Base-by-base conservation (phyloP, 2,329 filamentous ascomycete species). In the Tolypocladium pustulatum region DNA sequence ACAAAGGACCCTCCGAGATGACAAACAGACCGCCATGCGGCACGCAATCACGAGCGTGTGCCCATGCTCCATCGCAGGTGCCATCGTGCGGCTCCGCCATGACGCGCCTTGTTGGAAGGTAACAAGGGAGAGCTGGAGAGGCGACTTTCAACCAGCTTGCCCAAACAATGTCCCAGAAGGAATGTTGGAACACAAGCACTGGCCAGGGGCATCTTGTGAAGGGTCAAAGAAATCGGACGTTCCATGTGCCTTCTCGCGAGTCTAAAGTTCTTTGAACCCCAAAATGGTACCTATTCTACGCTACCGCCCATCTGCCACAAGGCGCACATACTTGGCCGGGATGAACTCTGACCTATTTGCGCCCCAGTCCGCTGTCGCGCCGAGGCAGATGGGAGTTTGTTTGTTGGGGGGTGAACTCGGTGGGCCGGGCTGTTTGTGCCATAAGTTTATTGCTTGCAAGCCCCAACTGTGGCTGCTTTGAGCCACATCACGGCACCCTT, bases 11-110 rank as follows among this genome's bases (percentile, higher is more conserved):
- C 37, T 40, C 55, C 52, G 25, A 54, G 56, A 43, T 43, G 46
- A 32, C 41, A 58, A 54, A 46, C 40, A 56, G 64, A 58, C 49
- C 62, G 58, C 57, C 37, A 56, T 58, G 62, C 40, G 61, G 46
- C 55, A 57, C 59, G 59, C 56, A 54, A 37, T 34, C 57, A 17
- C 7, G 43, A 46, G 36, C 41, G 17, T n/a, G n/a, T 53, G 58
- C 20, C 58, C 20, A 25, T 57, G 58, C 58, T 41, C 41, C 27
- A 12, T 51, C 41, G n/a, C 37, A 52, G 56, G 62, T 56, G 61
- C 63, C 63, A 61, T 59, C 37, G 54, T 49, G 49, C 59, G 63
- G 58, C 59, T 59, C 59, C 52, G 36, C 53, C 60, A 56, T 53
- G 46, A 51, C 51, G 37, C 58, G 56, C 58, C 58, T 52, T 58